Conservation (phyloP, 2,329 filamentous ascomycete species). For the Pseudogymnoascus sp. region DNA sequence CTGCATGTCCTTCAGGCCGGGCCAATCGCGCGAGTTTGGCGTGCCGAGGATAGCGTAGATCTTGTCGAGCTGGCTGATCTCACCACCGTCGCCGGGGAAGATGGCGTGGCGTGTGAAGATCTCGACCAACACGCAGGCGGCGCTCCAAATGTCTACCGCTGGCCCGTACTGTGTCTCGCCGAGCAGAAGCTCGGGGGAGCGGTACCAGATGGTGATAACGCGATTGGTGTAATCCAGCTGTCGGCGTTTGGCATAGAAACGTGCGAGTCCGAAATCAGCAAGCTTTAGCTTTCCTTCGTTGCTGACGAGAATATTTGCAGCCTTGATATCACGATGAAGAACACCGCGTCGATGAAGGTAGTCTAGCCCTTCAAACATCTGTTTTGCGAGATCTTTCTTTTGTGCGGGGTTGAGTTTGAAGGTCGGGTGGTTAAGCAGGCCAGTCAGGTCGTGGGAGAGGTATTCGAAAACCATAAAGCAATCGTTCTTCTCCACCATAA, state of each 20-base stretch:
- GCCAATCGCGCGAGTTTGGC: slow-evolving; percentile 78
- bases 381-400: slow-evolving; percentile 86
- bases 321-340: slow-evolving; percentile 94
- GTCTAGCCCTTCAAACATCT: slow-evolving; percentile 88
- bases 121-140: slow-evolving; percentile 91
- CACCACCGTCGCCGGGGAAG: slow-evolving; percentile 91
- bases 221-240: slow-evolving; percentile 96
- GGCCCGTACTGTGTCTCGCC: slow-evolving; percentile 87
- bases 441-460: slow-evolving; percentile 89
- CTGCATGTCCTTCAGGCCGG: slow-evolving; percentile 82
- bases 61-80: slow-evolving; percentile 91
- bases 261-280: slow-evolving; percentile 90
- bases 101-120: slow-evolving; percentile 92
- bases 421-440: slow-evolving; percentile 86
- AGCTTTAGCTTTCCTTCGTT: slow-evolving; percentile 83
- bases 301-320: slow-evolving; percentile 92
- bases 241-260: slow-evolving; percentile 89
- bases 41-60: slow-evolving; percentile 92
- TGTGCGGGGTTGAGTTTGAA: slow-evolving; percentile 79
- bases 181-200: slow-evolving; percentile 80
- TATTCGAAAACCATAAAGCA: slow-evolving; percentile 99
- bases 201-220: slow-evolving; percentile 98
- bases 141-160: slow-evolving; percentile 92
- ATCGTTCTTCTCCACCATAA: slow-evolving; percentile 98
- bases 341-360: slow-evolving; percentile 93